Evolutionary conservation across 306 rosid species (phyloP).

Genomic region (Leucaena leucocephala): DNA sequence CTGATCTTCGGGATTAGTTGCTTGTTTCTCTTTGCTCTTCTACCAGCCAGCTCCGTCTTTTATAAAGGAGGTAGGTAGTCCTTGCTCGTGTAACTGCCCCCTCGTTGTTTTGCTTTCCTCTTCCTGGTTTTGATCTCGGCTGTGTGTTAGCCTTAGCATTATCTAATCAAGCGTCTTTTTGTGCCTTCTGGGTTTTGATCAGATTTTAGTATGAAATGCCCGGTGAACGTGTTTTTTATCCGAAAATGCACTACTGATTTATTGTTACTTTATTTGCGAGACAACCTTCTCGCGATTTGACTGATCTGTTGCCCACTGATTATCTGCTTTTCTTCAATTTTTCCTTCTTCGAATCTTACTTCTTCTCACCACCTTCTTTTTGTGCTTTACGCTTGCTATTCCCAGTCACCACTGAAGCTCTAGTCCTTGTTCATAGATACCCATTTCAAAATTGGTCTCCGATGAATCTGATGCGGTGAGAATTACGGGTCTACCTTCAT

Average conservation of each 20-base stretch:
- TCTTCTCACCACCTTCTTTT: conserved; percentile 9
- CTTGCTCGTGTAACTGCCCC: conserved; percentile 36
- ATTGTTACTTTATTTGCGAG: conserved; percentile 3
- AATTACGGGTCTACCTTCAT: conserved; percentile 23
- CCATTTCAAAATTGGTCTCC: conserved; percentile 33
- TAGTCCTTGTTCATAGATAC: conserved; percentile 9
- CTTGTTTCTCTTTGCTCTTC: background rate
- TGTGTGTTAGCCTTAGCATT: conserved; percentile 36
- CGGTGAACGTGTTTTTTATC: conserved; percentile 8
- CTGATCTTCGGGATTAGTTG: conserved; percentile 36
- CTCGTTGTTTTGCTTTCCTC: background rate
- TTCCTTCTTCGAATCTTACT: conserved; percentile 27
- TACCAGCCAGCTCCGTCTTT: conserved; percentile 20
- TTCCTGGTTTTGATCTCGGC: conserved; percentile 32
- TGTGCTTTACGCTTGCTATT: conserved; percentile 32
- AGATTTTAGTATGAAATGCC: conserved; percentile 27
- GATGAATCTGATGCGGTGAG: conserved; percentile 46
- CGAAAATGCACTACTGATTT: conserved; percentile 30
- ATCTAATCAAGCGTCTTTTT: conserved; percentile 47
- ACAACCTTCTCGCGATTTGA: conserved; percentile 42
- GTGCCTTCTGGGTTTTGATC: conserved; percentile 30
- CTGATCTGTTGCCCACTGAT: conserved; percentile 31
- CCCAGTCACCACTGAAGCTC: background rate
- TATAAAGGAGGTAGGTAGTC: conserved; percentile 65
- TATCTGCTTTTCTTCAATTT: conserved; percentile 26